Base-by-base conservation (phyloP, 2,329 filamentous ascomycete genomes). In the Erysiphe neolycopersici region DNA sequence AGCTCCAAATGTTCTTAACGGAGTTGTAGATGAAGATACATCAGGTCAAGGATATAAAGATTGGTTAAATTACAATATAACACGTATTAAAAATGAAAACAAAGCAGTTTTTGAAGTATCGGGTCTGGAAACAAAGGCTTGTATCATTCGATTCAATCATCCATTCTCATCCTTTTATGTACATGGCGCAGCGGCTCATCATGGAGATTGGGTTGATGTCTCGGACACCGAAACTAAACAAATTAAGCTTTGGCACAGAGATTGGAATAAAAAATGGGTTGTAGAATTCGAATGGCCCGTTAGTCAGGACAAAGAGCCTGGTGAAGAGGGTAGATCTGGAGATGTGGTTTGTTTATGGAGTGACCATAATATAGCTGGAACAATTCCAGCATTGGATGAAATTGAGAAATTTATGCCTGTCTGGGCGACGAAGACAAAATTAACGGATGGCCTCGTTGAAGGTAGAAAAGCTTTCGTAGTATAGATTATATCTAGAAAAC, bases 351-450 rank as follows among this genome's bases (percentile, higher is more conserved):
- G 89, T 59, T 64, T 80, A 30, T 95, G 85, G 84, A 83, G 78
- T 53, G 89, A 98, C 61, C 75, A 71, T 38, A 94, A 94, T 54
- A 61, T 63, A 32, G 59, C 61, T 2, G 76, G 72, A 3, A 66
- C 67, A 1, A 84, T 95, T 41, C 85, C 87, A 0, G 85, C 85
- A 0, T 69, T 87, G 43, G 79, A 89, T 51, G 85, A 95, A 60
- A 65, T 81, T 41, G 63, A 69, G 51, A 69, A 75, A 56, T 94
- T 75, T 60, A 67, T 75, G 51, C 89, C 89, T 0, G 62, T 65
- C 4, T 98, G 89, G 89, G 73, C 74, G 6, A 75, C 76, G 10
- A 64, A 84, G 26, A 75, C 74, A 4, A 94, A 93, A 61, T 61
- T 71, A 48, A 66, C 66, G 22, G 78, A 84, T 60, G 85, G 82